Evolutionary conservation across 257 asterid species (phyloP).

Genomic region (Lavandula angustifolia): DNA sequence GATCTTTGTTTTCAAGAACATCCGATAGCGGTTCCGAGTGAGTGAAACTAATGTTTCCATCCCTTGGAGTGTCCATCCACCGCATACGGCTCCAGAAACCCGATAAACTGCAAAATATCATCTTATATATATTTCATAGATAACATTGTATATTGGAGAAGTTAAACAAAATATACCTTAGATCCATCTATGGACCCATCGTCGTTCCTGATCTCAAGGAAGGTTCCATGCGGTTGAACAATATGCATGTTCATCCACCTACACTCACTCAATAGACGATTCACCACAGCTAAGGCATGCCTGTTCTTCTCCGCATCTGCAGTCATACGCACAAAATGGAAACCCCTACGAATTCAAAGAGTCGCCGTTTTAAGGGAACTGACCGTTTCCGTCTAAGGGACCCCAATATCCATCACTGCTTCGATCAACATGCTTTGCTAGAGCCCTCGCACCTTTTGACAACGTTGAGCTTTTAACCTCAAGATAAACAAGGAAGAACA

Average conservation of each 20-base stretch:
- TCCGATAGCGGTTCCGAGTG: neutral
- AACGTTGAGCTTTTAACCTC: conserved; percentile 70
- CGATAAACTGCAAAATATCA: conserved; percentile 64
- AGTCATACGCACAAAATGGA: conserved; percentile 21
- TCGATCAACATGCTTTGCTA: conserved; percentile 72
- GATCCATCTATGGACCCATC: conserved; percentile 82
- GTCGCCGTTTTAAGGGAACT: conserved; percentile 32
- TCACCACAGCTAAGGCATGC: conserved; percentile 52
- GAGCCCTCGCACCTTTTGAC: conserved; percentile 87
- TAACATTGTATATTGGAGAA: no score
- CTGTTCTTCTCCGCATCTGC: conserved; percentile 64
- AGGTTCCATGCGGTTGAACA: conserved; percentile 66
- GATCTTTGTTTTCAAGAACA: neutral
- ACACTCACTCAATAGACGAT: conserved; percentile 45
- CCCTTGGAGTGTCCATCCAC: conserved; percentile 63
- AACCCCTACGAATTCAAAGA: neutral
- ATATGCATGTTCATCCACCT: conserved; percentile 75
- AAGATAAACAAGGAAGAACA: conserved; percentile 30
- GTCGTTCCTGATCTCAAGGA: conserved; percentile 65
- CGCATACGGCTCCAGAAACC: conserved; percentile 80
- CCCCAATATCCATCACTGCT: conserved; percentile 82
- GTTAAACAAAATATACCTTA: conserved; percentile 43
- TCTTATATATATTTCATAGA: no score
- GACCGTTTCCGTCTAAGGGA: conserved; percentile 65
- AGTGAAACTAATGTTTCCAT: conserved; percentile 63